These are phyloP conservation scores for Neofusicoccum laricinum DNA, from an alignment of 2,329 filamentous ascomycete genomes.

Conservation along the genomic window DNA sequence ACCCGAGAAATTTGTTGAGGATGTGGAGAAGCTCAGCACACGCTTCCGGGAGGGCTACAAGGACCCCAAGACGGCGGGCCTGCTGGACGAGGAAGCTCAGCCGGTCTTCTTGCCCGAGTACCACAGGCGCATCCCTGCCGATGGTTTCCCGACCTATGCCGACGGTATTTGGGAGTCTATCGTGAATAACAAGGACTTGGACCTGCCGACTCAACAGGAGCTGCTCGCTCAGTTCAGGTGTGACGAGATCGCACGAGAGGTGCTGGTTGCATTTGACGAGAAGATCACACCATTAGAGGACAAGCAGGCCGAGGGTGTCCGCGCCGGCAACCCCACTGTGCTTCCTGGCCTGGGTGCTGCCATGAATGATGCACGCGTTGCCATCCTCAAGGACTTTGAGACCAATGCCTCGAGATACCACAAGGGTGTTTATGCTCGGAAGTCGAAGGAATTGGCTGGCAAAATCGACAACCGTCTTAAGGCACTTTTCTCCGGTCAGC, in stretches of 20 bases:
- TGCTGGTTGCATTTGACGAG: constrained; percentile 77
- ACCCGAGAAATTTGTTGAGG: constrained; percentile 81
- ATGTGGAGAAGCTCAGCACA: constrained; percentile 74
- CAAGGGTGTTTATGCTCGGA: constrained; percentile 88
- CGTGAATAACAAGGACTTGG: constrained; percentile 96
- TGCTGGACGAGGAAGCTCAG: constrained; percentile 68
- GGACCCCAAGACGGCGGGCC: constrained; percentile 59
- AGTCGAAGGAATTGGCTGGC: constrained; percentile 76
- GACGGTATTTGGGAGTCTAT: constrained; percentile 98
- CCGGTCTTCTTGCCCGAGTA: constrained; percentile 91
- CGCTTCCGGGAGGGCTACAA: constrained; percentile 81
- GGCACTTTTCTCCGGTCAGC: constrained; percentile 81
- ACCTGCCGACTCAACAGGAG: constrained; percentile 95
- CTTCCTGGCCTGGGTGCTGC: constrained; percentile 70
- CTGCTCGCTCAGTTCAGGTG: constrained; percentile 95
- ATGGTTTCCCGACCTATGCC: constrained; percentile 93
- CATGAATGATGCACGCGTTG: constrained; percentile 69
- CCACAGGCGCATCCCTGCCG: constrained; percentile 90
- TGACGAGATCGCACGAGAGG: constrained; percentile 92
- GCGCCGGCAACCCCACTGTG: constrained; percentile 69
- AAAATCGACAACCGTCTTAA: constrained; percentile 91
- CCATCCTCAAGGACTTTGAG: constrained; percentile 81
- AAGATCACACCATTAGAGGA: constrained; percentile 82
- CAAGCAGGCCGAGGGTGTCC: constrained; percentile 71
- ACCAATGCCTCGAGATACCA: constrained; percentile 90